These are phyloP conservation scores for Macrocybe gigantea DNA, from an alignment of 768 basidiomycete genomes.

Conservation along the genomic window DNA sequence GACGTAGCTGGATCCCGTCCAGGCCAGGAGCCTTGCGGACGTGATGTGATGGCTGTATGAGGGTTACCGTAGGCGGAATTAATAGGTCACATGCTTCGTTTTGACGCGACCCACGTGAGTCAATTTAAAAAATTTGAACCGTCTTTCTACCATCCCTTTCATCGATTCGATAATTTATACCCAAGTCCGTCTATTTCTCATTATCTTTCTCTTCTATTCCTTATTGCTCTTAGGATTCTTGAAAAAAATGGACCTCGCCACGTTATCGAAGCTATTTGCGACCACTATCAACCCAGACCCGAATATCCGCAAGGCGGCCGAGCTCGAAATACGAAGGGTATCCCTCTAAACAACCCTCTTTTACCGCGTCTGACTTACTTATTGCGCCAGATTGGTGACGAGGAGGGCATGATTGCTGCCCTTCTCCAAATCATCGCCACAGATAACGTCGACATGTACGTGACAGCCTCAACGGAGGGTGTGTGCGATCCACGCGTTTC, in stretches of 20 bases:
- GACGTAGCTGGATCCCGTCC: no score
- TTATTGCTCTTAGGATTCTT: no score
- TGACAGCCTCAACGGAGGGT: conserved; percentile 31
- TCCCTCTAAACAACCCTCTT: neutral
- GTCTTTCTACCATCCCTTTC: no score
- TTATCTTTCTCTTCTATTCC: no score
- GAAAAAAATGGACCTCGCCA: conserved; percentile 61
- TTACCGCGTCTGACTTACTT: neutral
- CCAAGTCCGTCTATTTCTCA: no score
- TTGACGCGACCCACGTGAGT: no score
- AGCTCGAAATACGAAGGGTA: conserved; percentile 86
- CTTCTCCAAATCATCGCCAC: conserved; percentile 81
- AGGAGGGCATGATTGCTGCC: conserved; percentile 81
- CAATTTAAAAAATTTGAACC: no score
- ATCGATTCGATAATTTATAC: no score
- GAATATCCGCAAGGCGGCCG: conserved; percentile 79
- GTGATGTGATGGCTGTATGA: no score
- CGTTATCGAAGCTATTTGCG: conserved; percentile 72
- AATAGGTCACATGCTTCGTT: no score
- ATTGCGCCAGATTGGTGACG: conserved; percentile 53
- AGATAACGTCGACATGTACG: conserved; percentile 73
- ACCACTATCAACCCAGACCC: conserved; percentile 81
- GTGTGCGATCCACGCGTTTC: neutral
- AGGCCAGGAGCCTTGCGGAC: no score
- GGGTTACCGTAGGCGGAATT: no score